Conservation (phyloP, 805 yeast species). For the Komagataella pseudopastoris region DNA sequence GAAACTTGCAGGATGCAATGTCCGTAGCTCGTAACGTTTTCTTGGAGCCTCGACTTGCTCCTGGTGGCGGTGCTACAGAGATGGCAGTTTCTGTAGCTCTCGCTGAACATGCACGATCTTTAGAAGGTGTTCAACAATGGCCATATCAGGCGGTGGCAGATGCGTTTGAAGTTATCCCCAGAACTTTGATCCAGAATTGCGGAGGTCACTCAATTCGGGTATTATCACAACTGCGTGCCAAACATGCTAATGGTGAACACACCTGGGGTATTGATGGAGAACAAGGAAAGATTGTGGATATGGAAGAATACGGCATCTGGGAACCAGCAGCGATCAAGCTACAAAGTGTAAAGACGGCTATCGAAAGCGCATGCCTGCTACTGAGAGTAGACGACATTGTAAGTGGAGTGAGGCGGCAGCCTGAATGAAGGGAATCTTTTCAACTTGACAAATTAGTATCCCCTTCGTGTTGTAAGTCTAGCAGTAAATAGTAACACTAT, state of each 20-base stretch:
- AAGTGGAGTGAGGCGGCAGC: slow-evolving; percentile 61
- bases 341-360: slow-evolving; percentile 94
- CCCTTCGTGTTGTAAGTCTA: no score
- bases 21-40: slow-evolving; percentile 92
- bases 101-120: slow-evolving; percentile 79
- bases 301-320: slow-evolving; percentile 96
- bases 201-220: slow-evolving; percentile 94
- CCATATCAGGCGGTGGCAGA: slow-evolving; percentile 98
- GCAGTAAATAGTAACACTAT: neutral
- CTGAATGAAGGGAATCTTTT: neutral
- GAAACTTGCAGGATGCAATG: slow-evolving; percentile 97
- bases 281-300: slow-evolving; percentile 84
- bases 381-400: slow-evolving; percentile 97
- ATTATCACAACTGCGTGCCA: slow-evolving; percentile 84
- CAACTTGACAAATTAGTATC: no score
- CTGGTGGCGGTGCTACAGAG: slow-evolving; percentile 99
- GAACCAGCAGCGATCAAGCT: slow-evolving; percentile 98
- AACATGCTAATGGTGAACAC: slow-evolving; percentile 81
- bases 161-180: slow-evolving; percentile 96
- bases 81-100: slow-evolving; percentile 91
- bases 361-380: slow-evolving; percentile 90
- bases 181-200: slow-evolving; percentile 93
- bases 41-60: slow-evolving; percentile 88
- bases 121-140: slow-evolving; percentile 96
- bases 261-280: slow-evolving; percentile 95